Conservation (phyloP, 805 yeast genomes). For the Kuraishia hungarica region DNA sequence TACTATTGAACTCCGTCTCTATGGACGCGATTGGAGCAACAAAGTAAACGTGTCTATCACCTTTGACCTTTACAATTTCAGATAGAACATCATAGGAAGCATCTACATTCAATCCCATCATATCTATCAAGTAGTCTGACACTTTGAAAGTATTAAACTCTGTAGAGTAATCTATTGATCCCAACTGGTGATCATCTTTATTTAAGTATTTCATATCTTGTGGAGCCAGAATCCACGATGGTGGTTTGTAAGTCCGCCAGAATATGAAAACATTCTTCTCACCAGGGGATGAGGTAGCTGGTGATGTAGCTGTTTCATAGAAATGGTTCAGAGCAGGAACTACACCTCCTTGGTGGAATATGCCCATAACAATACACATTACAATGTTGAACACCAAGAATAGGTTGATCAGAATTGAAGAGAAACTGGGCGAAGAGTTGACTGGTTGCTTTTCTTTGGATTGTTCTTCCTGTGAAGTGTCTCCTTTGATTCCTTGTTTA, state of each 20-base stretch:
- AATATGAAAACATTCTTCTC: conserved; percentile 42
- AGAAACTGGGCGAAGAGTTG: conserved; percentile 11
- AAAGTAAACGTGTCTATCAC: conserved; percentile 8
- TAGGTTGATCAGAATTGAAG: conserved; percentile 18
- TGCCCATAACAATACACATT: conserved; percentile 64
- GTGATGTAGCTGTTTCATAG: conserved; percentile 7
- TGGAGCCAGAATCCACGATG: conserved; percentile 60
- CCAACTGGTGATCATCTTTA: conserved; percentile 14
- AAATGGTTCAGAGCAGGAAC: conserved; percentile 50
- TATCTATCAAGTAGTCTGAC: conserved; percentile 28
- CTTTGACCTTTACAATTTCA: conserved; percentile 1
- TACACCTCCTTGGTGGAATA: conserved; percentile 86
- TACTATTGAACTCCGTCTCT: neutral
- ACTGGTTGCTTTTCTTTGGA: too few relatives aligned
- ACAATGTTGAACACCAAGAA: conserved; percentile 63
- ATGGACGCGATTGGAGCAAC: conserved; percentile 21
- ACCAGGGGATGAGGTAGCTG: too few relatives aligned
- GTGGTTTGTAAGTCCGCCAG: conserved; percentile 96
- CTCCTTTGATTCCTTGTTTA: too few relatives aligned
- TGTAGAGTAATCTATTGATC: conserved; percentile 8
- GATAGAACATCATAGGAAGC: conserved; percentile 10
- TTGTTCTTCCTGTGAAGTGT: too few relatives aligned
- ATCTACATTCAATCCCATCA: conserved; percentile 33
- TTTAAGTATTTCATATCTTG: conserved; percentile 7
- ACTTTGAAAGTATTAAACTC: neutral